Base-by-base conservation (phyloP, 2,329 filamentous ascomycete species). In the Pezicula radicicola region DNA sequence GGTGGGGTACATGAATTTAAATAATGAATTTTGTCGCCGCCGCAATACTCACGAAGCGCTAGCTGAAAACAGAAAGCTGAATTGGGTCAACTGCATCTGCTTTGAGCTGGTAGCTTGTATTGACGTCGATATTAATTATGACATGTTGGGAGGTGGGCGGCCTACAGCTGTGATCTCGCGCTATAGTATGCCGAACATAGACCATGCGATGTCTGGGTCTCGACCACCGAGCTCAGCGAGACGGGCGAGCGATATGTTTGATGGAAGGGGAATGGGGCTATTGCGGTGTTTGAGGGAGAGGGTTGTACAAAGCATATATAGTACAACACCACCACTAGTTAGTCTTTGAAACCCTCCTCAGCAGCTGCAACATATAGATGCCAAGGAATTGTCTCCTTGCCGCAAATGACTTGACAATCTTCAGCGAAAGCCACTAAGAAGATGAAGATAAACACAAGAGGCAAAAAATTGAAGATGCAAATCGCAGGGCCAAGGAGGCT, bases 21-120 rank as follows among this genome's bases (percentile, higher is more conserved):
- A n/a, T n/a, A n/a, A n/a, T n/a, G n/a, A n/a, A n/a, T n/a, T n/a
- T n/a, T n/a, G n/a, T n/a, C n/a, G n/a, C n/a, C n/a, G n/a, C n/a
- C n/a, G 88, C 88, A 60, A 91, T 89, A 13, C 85, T 84, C 88
- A 91, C 91, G 69, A 91, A 91, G 9, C 88, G 79, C 64, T 91
- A 86, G 1, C 84, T 85, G 58, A 91, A 91, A 54, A 91, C 87
- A 61, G 82, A 86, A 2, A 91, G 75, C 70, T 88, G 76, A 59
- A 91, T 87, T 0, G 87, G 87, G 63, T 91, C 85, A 0, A 89
- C 83, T 53, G 81, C 77, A 28, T 49, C 21, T 18, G 21, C 75
- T 49, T 12, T n/a, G n/a, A 45, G 16, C 12, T 8, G 16, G 8
- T 45, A 19, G 6, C n/a, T 45, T 21, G n/a, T n/a, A 30, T 16